Percentiles rank a stretch among this genome's conserved stretches.
Conservation (phyloP, 345 rosid genomes). For the Clarkia xantiana region DNA sequence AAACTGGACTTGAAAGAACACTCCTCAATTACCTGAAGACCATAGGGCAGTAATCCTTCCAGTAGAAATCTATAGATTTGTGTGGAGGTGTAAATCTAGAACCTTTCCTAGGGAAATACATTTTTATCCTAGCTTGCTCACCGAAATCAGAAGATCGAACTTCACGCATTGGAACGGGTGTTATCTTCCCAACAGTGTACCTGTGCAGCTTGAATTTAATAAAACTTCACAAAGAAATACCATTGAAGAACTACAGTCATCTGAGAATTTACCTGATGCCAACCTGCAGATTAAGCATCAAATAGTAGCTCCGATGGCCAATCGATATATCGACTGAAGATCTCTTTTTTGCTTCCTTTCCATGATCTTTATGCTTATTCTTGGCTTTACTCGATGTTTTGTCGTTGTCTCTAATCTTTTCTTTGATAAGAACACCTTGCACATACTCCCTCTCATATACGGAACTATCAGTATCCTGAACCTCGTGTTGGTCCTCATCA, state of each 20-base stretch:
- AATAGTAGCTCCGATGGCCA: conserved; percentile 40
- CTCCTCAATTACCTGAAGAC: conserved; percentile 60
- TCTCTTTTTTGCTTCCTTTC: conserved; percentile 31
- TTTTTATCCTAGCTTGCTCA: conserved; percentile 79
- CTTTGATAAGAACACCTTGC: conserved; percentile 81
- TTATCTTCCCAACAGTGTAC: conserved; percentile 95
- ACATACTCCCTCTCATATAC: conserved; percentile 76
- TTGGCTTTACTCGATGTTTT: conserved; percentile 27
- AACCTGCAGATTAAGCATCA: conserved; percentile 86
- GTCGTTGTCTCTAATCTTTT: conserved; percentile 23
- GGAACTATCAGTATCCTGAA: conserved; percentile 20
- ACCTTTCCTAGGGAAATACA: conserved; percentile 82
- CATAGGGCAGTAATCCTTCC: conserved; percentile 99
- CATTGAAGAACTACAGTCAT: no score
- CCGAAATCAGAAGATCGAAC: conserved; percentile 87
- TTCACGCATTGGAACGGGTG: conserved; percentile 89
- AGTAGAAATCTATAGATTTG: conserved; percentile 65
- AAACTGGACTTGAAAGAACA: no score
- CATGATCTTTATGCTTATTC: conserved; percentile 27
- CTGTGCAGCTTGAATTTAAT: no score
- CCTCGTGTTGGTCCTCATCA: conserved; percentile 29
- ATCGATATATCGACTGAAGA: conserved; percentile 27
- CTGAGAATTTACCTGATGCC: conserved; percentile 16
- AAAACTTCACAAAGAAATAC: no score
- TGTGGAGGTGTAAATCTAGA: conserved; percentile 88